Base-by-base conservation (phyloP, 2,329 filamentous ascomycete species). In the Chalara sp. region DNA sequence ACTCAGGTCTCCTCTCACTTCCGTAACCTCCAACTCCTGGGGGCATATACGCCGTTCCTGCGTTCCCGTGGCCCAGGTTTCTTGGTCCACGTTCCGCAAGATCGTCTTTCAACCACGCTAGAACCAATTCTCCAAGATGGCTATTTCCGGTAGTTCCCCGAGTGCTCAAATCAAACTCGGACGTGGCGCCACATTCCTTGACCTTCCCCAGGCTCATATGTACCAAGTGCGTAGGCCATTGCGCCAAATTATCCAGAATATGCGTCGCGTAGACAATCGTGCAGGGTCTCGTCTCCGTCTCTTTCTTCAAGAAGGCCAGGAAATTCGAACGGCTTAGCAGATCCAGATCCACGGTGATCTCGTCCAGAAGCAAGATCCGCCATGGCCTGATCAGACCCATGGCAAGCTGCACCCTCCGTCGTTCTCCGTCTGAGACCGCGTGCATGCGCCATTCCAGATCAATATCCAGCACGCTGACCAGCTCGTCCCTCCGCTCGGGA, bases 261-360 rank as follows among this genome's bases (percentile, higher is more conserved):
- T 99, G 93, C 11, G 93, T 99, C 6, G 93, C 93, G 67, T 99
- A 99, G 32, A 99, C 90, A 61, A 99, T 88, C 5, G 93, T 96
- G 66, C 91, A 96, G 39, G 82, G 76, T 48, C 92, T 76, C 6
- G 66, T 74, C 70, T 92, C 86, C 0, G 92, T 96, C 80, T 99
- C 93, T 53, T 76, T 75, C 70, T 90, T 90, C 63, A 99, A 70
- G 74, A 92, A 99, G 42, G 72, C 76, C 32, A 99, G 76, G 67
- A 99, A 99, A 65, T 91, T 85, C 61, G 83, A 84, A 12, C 93
- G 80, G 50, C 82, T 87, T 53, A 96, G 78, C 52, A 99, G 78
- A 68, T 99, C 93, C 54, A 99, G 74, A 68, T 99, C 93, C 6
- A 99, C 93, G 1, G 93, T 99, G 67, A 97, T 96, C 68, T 97